Conservation (phyloP, 768 basidiomycete genomes). For the Xerocomus brunneocitrinus region DNA sequence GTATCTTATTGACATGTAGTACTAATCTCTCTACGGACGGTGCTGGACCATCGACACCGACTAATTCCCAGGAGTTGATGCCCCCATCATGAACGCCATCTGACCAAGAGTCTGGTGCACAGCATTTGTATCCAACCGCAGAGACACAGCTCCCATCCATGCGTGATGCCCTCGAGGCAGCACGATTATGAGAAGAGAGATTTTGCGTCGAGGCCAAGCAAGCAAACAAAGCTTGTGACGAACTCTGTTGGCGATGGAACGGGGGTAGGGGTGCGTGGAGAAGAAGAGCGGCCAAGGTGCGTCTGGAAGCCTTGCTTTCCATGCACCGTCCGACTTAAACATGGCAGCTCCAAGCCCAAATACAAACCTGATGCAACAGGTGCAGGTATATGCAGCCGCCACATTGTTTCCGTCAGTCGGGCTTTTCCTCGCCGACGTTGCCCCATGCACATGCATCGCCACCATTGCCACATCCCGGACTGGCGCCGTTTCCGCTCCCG, state of each 20-base stretch:
- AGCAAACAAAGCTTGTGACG: constrained; percentile 40
- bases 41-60: constrained; percentile 20
- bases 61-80: constrained; percentile 13
- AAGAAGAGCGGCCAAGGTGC: constrained; percentile 50
- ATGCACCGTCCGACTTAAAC: not conserved
- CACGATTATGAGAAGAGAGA: constrained; percentile 52
- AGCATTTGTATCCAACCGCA: not conserved
- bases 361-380: constrained; percentile 52
- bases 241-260: constrained; percentile 42
- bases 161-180: constrained; percentile 54
- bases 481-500: constrained; percentile 16
- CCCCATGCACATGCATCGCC: constrained; percentile 5
- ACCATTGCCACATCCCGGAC: constrained; percentile 9
- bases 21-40: constrained; percentile 15
- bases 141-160: constrained; percentile 55
- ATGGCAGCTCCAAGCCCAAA: constrained; percentile 48
- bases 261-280: constrained; percentile 42
- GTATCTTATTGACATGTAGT: constrained; percentile 7
- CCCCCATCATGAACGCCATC: constrained; percentile 10
- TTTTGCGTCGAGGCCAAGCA: constrained; percentile 30
- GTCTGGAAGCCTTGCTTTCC: constrained; percentile 2
- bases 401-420: constrained; percentile 28
- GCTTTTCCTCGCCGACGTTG: constrained; percentile 25
- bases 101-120: not conserved
- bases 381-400: constrained; percentile 45